These are phyloP conservation scores for Rhodotorula graminis DNA, from an alignment of 768 basidiomycete species.

Conservation along the genomic window DNA sequence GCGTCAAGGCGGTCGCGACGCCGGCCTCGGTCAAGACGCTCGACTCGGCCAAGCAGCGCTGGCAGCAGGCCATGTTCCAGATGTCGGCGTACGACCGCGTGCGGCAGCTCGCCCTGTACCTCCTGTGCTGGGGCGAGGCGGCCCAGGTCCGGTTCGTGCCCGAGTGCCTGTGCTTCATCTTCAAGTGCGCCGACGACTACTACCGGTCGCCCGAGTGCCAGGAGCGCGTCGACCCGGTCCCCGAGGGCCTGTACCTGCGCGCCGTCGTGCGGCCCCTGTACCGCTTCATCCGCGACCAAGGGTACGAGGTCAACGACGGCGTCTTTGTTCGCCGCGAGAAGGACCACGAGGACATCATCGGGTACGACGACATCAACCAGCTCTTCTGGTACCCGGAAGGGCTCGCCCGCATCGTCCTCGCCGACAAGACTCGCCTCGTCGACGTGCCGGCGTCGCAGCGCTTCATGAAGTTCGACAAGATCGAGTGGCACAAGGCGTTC, in stretches of 20 bases:
- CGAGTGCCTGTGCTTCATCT: constrained; percentile 97
- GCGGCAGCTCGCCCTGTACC: constrained; percentile 88
- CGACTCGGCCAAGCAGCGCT: constrained; percentile 77
- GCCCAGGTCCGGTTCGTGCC: constrained; percentile 95
- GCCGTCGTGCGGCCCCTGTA: constrained; percentile 90
- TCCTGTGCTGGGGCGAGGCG: constrained; percentile 96
- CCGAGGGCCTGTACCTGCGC: constrained; percentile 89
- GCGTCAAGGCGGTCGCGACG: constrained; percentile 49
- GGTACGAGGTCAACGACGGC: constrained; percentile 91
- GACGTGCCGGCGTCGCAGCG: constrained; percentile 85
- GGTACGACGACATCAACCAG: constrained; percentile 98
- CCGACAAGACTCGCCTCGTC: constrained; percentile 86
- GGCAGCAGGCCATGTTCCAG: constrained; percentile 96
- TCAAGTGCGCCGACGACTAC: constrained; percentile 99
- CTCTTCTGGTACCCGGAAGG: constrained; percentile 99
- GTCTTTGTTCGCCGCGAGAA: constrained; percentile 87
- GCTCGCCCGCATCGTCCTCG: constrained; percentile 80
- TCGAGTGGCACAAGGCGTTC: constrained; percentile 94
- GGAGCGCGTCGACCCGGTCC: constrained; percentile 80
- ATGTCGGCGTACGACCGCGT: constrained; percentile 98
- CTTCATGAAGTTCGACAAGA: constrained; percentile 93
- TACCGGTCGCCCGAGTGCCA: constrained; percentile 99
- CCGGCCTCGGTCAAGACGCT: constrained; percentile 66
- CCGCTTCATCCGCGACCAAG: constrained; percentile 93
- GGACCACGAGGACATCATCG: constrained; percentile 91